Percentiles rank a stretch among this genome's conserved stretches.
These are phyloP conservation scores for Schizochytrium sp. DNA, from an alignment of 108 stramenopile species.

Conservation along the genomic window DNA sequence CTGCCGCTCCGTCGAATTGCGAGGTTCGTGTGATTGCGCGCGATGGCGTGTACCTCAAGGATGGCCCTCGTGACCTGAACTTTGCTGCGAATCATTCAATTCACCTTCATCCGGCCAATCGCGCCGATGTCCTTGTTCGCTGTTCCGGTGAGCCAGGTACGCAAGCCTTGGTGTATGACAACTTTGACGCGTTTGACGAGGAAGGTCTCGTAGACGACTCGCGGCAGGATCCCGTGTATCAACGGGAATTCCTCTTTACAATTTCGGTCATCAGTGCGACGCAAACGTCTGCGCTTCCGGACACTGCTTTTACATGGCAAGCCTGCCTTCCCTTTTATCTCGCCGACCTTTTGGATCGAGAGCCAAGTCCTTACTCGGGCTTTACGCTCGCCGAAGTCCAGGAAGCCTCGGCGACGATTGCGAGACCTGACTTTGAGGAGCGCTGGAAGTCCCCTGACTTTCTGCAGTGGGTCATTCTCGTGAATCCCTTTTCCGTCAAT, in stretches of 20 bases:
- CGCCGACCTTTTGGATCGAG: neutral
- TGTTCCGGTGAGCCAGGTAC: neutral
- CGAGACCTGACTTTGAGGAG: neutral
- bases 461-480: neutral
- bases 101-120: neutral
- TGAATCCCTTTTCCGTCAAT: neutral
- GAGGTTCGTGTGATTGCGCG: neutral
- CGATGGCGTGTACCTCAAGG: neutral
- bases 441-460: neutral
- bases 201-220: neutral
- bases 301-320: neutral
- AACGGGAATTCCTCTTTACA: neutral
- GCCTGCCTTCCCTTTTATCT: neutral
- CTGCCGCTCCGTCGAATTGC: neutral
- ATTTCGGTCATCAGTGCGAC: neutral
- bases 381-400: neutral
- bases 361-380: neutral
- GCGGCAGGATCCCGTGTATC: neutral
- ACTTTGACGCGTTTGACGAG: neutral
- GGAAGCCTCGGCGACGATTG: neutral
- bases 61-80: neutral
- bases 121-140: neutral
- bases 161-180: neutral
- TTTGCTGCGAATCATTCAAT: neutral
- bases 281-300: neutral